phyloP scores from a whole-genome alignment of 1,284 basidiomycete genomes.

The Coriolopsis trogii region DNA sequence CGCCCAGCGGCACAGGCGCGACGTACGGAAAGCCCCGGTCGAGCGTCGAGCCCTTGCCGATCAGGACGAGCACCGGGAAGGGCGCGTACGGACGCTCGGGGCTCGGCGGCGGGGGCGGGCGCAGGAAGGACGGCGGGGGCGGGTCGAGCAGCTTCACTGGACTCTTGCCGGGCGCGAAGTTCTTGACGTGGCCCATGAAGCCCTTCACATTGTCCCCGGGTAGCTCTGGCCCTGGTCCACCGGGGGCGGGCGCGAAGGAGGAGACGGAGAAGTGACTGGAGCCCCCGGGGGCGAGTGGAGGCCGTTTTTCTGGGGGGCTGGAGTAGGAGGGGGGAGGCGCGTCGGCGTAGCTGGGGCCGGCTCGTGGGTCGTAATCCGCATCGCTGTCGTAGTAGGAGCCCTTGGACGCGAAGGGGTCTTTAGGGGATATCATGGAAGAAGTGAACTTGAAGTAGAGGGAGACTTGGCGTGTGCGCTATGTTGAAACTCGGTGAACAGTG shows the following conservation, averaged over 20 bases:
- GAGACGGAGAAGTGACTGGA: conserved; percentile 4
- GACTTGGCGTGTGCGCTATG: no score
- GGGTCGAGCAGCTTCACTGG: conserved; percentile 18
- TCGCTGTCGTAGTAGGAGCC: not conserved
- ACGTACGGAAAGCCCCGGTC: conserved; percentile 21
- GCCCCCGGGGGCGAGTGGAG: no score
- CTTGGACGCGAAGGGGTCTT: not conserved
- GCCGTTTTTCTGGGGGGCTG: not conserved
- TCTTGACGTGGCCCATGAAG: conserved; percentile 9
- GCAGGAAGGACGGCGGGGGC: conserved; percentile 25
- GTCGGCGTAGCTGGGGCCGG: not conserved
- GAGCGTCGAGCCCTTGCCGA: conserved; percentile 18
- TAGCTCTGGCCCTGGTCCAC: conserved; percentile 7
- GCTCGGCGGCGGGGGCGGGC: conserved; percentile 19
- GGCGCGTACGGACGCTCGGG: conserved; percentile 16
- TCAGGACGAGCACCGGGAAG: conserved; percentile 23
- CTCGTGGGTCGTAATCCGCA: not conserved
- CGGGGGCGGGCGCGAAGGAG: conserved; percentile 3
- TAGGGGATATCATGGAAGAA: not conserved
- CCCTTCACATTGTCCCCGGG: conserved; percentile 7
- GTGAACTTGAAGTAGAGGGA: not conserved
- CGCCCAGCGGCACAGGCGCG: no score
- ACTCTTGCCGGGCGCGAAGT: conserved; percentile 14
- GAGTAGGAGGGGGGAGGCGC: conserved; percentile 4
- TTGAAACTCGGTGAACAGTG: no score